Conservation (phyloP, 2,329 filamentous ascomycete species). For the Stemphylium lycopersici region DNA sequence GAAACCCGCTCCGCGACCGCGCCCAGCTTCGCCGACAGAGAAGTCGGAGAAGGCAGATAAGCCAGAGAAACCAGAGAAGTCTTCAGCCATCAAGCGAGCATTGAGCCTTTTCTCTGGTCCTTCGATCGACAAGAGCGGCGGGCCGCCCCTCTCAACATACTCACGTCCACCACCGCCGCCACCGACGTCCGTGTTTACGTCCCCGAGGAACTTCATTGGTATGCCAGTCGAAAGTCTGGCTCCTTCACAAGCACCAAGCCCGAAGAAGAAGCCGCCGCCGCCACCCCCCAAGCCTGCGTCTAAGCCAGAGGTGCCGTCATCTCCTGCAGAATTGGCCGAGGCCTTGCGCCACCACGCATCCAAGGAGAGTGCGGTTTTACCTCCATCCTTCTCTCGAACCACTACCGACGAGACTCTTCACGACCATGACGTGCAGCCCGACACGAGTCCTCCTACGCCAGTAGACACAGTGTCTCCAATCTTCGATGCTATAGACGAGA, state of each 20-base stretch:
- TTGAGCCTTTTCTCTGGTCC: conserved; percentile 18
- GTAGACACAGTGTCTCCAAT: conserved; percentile 39
- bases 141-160: conserved; percentile 26
- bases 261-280: conserved; percentile 18
- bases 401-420: conserved; percentile 16
- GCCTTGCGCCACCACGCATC: conserved; percentile 17
- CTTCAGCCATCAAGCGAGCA: conserved; percentile 25
- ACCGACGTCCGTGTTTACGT: conserved; percentile 32
- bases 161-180: conserved; percentile 31
- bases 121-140: neutral
- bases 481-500: conserved; percentile 45
- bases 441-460: conserved; percentile 34
- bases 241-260: conserved; percentile 22
- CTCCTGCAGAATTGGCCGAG: conserved; percentile 19
- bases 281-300: conserved; percentile 14
- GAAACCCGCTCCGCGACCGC: conserved; percentile 14
- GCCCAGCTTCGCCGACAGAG: conserved; percentile 21
- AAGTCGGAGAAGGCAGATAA: conserved; percentile 12
- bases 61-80: conserved; percentile 10
- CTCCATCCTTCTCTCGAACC: conserved; percentile 21
- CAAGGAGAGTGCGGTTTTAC: conserved; percentile 33
- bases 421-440: conserved; percentile 34
- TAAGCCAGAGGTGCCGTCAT: conserved; percentile 13
- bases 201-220: conserved; percentile 33
- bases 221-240: conserved; percentile 29